Conservation (phyloP, 306 rosid genomes). For the Trichosanthes cucumerina region DNA sequence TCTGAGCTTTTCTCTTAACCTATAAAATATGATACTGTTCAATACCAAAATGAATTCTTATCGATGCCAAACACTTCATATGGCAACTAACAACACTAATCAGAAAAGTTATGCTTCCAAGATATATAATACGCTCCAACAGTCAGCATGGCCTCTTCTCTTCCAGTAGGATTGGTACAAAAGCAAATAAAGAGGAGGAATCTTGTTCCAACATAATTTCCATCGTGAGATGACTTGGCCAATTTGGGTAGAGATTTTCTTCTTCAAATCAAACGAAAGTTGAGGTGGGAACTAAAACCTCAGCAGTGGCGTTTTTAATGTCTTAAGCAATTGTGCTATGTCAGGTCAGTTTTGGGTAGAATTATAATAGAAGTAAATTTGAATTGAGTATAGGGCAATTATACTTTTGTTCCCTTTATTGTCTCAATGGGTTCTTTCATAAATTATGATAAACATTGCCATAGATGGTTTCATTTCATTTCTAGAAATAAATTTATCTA, state of each 20-base stretch:
- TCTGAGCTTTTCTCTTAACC: too few species aligned
- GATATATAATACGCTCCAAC: neutral
- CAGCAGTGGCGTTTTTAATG: too few species aligned
- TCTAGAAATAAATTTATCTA: neutral
- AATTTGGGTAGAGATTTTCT: neutral
- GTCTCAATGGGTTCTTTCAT: neutral
- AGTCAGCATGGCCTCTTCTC: neutral
- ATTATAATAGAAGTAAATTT: neutral
- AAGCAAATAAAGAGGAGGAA: neutral
- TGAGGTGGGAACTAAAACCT: too few species aligned
- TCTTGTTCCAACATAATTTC: neutral
- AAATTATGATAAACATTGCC: neutral
- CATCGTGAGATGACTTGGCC: neutral
- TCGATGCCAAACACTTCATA: too few species aligned
- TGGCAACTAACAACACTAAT: too few species aligned
- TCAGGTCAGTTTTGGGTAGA: neutral
- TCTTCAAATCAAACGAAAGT: too few species aligned
- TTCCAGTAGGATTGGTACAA: neutral
- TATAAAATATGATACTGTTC: too few species aligned
- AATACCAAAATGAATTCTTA: too few species aligned
- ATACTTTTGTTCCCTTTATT: neutral
- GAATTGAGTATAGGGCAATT: neutral
- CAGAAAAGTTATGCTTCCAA: too few species aligned
- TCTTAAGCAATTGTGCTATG: too few species aligned
- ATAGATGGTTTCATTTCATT: neutral